Base-by-base conservation (phyloP, 257 asterid species). In the Haberlea rhodopensis region DNA sequence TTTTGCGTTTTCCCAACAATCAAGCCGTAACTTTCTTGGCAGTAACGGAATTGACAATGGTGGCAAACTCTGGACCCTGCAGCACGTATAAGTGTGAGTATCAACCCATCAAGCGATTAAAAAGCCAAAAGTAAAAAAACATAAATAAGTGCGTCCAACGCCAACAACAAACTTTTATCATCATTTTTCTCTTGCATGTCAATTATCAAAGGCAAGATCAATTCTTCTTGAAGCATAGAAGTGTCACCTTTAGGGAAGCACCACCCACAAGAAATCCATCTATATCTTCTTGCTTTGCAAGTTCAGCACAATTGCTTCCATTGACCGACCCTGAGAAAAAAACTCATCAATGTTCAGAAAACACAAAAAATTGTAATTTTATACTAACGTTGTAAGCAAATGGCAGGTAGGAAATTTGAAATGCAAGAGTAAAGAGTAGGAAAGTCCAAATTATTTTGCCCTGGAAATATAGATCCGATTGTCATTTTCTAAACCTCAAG, bases 61-160 rank as follows among this genome's bases (percentile, higher is more conserved):
- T 81, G n/a, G 96, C 95, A 54, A 94, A 90, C 79, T 90, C 99
- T 25, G 94, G 87, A 40, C 97, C 97, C 99, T 92, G 71, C 70
- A 69, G 69, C 62, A 74, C 40, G 71, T 21, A 21, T 21, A 68
- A 55, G 23, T 15, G 53, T 5, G 48, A 69, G 60, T 29, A 57
- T 64, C 63, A 54, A 55, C 26, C 22, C 25, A 46, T 18, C 57
- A 51, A 15, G 18, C 4, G 51, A 43, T 43, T 21, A 57, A 15
- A 43, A 16, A 43, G 51, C 51, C 19, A 19, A 20, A 40, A 32
- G 20, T 15, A 1, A n/a, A 43, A 43, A 40, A 40, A 15, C 8
- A 43, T 2, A 43, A 43, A 13, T 19, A 16, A 4, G 20, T 37
- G 48, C 5, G 1, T 40, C 18, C 18, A n/a, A n/a, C n/a, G 3